A percentile compares a stretch with the other conserved stretches of the same genome.
Conservation (phyloP, 192 early-diverging fungal genomes). For the Rhizophagus sp. region DNA sequence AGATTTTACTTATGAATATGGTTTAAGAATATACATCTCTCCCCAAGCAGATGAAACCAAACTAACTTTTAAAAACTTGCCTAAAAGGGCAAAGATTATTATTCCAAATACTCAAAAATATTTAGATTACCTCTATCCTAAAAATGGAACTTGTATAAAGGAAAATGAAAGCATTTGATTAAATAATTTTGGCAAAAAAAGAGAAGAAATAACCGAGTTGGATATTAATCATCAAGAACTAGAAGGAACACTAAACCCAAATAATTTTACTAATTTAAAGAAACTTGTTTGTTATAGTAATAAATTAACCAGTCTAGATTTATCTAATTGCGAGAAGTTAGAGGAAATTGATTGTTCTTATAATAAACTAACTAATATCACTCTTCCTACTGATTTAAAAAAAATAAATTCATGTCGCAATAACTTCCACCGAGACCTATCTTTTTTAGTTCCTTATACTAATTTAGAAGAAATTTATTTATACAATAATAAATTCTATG, state of each 20-base stretch:
- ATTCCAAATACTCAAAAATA: too few relatives aligned
- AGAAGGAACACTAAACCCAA: neutral
- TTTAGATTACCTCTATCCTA: too few relatives aligned
- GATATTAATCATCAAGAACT: neutral
- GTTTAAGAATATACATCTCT: too few relatives aligned
- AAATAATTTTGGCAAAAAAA: neutral
- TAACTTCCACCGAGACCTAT: slow-evolving; percentile 3
- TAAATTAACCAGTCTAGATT: neutral
- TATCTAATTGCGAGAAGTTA: neutral
- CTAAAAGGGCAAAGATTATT: too few relatives aligned
- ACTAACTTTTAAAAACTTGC: too few relatives aligned
- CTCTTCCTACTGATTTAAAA: slow-evolving; percentile 8
- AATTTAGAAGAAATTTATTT: neutral
- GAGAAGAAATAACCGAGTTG: too few relatives aligned
- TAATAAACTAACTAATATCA: slow-evolving; percentile 4
- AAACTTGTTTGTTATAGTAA: neutral
- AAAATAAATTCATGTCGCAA: neutral
- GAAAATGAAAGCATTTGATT: too few relatives aligned
- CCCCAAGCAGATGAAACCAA: too few relatives aligned
- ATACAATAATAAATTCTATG: too few relatives aligned
- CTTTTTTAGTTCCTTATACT: neutral
- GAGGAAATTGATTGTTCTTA: neutral
- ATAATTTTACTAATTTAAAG: slow-evolving; percentile 20
- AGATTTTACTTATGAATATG: too few relatives aligned
- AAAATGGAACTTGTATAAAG: too few relatives aligned